Percentiles rank a stretch among this genome's conserved stretches.
These are phyloP conservation scores for Aurantiochytrium sp. DNA, from an alignment of 108 stramenopile genomes.

Conservation along the genomic window DNA sequence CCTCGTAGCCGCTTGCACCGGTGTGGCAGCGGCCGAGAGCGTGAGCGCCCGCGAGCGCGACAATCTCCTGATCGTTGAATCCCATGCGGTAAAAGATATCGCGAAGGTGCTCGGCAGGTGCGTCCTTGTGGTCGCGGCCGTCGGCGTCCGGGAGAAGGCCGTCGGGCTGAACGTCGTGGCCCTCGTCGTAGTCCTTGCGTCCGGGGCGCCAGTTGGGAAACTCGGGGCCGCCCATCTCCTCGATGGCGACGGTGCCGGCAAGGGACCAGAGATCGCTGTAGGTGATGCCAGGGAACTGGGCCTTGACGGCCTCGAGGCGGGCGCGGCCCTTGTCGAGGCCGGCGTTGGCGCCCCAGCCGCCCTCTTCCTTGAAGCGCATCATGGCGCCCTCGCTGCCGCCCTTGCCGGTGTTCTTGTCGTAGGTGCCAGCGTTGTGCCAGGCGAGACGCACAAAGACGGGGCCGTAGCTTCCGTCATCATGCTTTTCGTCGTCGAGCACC, in stretches of 20 bases:
- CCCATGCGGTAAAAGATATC: constrained; percentile 91
- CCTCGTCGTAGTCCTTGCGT: constrained; percentile 57
- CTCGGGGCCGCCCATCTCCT: constrained; percentile 56
- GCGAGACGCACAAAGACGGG: constrained; percentile 87
- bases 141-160: constrained; percentile 46
- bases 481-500: constrained; percentile 41
- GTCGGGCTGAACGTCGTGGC: constrained; percentile 49
- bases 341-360: constrained; percentile 23
- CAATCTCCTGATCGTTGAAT: constrained; percentile 82
- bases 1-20: constrained; percentile 66
- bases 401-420: constrained; percentile 50
- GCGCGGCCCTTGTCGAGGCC: constrained; percentile 20
- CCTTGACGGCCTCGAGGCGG: constrained; percentile 47
- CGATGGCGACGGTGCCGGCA: constrained; percentile 54
- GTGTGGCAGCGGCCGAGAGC: constrained; percentile 71
- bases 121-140: constrained; percentile 63
- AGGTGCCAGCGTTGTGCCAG: constrained; percentile 91
- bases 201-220: constrained; percentile 64
- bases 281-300: constrained; percentile 44
- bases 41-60: constrained; percentile 82
- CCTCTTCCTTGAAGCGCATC: constrained; percentile 87
- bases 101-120: constrained; percentile 66
- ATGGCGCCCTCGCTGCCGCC: constrained; percentile 83
- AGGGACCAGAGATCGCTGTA: constrained; percentile 51
- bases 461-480: constrained; percentile 48